Percentiles rank a stretch among this genome's conserved stretches.
Conservation (phyloP, 2,329 filamentous ascomycete genomes). For the Fusarium anthophilum region DNA sequence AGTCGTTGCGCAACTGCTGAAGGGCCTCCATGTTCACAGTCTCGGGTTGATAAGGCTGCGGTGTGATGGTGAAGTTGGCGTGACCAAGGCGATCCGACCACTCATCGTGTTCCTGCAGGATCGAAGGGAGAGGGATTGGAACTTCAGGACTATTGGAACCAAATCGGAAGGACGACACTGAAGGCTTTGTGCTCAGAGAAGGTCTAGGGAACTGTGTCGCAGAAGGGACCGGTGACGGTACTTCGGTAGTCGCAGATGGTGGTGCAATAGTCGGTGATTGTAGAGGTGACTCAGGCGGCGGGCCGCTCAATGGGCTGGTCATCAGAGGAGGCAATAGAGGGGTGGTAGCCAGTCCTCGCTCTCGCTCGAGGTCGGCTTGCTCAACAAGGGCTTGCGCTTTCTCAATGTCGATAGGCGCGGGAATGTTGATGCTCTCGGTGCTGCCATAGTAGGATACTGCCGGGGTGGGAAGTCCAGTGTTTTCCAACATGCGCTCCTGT, state of each 20-base stretch:
- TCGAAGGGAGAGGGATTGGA: constrained; percentile 67
- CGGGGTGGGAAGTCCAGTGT: constrained; percentile 68
- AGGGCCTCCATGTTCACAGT: constrained; percentile 65
- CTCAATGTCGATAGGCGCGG: constrained; percentile 55
- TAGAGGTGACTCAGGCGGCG: constrained; percentile 78
- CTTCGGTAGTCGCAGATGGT: constrained; percentile 55
- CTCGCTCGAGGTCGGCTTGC: constrained; percentile 64
- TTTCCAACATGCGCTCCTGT: constrained; percentile 58
- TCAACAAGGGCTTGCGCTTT: constrained; percentile 45
- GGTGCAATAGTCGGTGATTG: constrained; percentile 81
- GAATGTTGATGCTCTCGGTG: constrained; percentile 61
- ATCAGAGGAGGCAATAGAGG: constrained; percentile 86
- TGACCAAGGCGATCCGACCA: constrained; percentile 90
- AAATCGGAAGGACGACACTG: constrained; percentile 76
- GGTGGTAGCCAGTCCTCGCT: constrained; percentile 74
- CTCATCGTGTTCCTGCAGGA: constrained; percentile 76
- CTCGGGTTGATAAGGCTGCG: constrained; percentile 79
- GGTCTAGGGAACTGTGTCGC: constrained; percentile 62
- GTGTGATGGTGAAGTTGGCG: constrained; percentile 90
- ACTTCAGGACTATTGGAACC: constrained; percentile 68
- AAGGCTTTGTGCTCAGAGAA: constrained; percentile 80
- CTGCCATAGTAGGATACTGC: constrained; percentile 71
- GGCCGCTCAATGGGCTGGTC: constrained; percentile 64
- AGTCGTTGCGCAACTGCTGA: constrained; percentile 76
- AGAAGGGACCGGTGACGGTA: constrained; percentile 54